Evolutionary conservation across 345 rosid species (phyloP).

Genomic region (Clausena lansium): DNA sequence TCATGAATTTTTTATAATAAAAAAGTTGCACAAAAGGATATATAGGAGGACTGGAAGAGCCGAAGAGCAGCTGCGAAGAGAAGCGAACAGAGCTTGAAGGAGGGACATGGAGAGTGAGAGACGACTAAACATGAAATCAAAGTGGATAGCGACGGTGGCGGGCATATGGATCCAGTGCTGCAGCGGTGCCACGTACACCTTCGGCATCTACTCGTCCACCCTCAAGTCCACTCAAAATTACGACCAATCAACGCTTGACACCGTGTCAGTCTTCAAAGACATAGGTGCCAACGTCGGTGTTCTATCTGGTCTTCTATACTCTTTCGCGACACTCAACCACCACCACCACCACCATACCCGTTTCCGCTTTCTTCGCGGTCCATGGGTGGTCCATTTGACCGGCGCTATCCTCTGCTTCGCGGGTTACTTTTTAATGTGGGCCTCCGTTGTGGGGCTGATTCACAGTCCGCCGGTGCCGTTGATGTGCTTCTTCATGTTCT

Average conservation of each 20-base stretch:
- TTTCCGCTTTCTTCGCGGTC: constrained; percentile 28
- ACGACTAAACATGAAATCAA: constrained; percentile 19
- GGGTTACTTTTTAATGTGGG: constrained; percentile 73
- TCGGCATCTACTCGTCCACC: constrained; percentile 59
- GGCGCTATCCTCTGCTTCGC: constrained; percentile 55
- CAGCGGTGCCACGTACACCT: constrained; percentile 67
- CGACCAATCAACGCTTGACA: constrained; percentile 75
- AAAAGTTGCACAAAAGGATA: too few relatives aligned
- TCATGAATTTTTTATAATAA: too few relatives aligned
- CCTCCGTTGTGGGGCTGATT: constrained; percentile 55
- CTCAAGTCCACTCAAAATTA: constrained; percentile 65
- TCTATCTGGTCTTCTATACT: constrained; percentile 59
- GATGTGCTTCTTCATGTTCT: constrained; percentile 49
- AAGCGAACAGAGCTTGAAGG: neutral
- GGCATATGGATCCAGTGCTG: constrained; percentile 79
- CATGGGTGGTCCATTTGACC: constrained; percentile 57
- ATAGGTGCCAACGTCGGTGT: constrained; percentile 63
- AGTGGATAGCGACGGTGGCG: constrained; percentile 60
- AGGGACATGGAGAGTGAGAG: neutral
- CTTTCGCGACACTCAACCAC: constrained; percentile 26
- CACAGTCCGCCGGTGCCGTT: constrained; percentile 37
- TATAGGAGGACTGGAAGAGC: too few relatives aligned
- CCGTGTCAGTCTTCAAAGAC: constrained; percentile 73
- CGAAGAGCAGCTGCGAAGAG: too few relatives aligned
- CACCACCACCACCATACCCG: constrained; percentile 8